Conservation (phyloP, 495 filamentous ascomycete genomes). For the Penicillium turbatum region DNA sequence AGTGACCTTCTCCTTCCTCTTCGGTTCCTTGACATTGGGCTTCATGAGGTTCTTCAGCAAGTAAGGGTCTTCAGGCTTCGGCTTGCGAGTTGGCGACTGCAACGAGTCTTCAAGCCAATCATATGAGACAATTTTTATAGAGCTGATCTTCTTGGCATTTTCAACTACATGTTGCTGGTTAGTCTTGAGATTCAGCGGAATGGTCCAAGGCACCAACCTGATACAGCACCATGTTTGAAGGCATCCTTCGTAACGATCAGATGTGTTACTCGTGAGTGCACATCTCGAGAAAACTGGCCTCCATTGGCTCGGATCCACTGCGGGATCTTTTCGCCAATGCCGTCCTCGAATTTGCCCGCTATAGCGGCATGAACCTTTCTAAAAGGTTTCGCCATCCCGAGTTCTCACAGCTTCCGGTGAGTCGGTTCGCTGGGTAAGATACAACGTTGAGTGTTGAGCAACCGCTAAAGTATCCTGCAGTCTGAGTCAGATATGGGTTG, state of each 20-base stretch:
- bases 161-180: conserved; percentile 30
- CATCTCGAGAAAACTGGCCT: conserved; percentile 38
- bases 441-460: not conserved
- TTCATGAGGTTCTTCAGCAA: conserved; percentile 37
- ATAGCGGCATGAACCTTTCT: conserved; percentile 22
- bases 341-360: conserved; percentile 41
- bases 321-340: conserved; percentile 38
- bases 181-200: not conserved
- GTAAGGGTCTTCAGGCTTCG: conserved; percentile 43
- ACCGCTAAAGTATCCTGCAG: not conserved
- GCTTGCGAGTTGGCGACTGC: conserved; percentile 20
- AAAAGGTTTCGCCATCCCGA: conserved; percentile 34
- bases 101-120: conserved; percentile 62
- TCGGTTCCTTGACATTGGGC: conserved; percentile 17
- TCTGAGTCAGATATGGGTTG: not conserved
- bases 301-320: conserved; percentile 54
- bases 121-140: conserved; percentile 51
- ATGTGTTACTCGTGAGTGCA: conserved; percentile 52
- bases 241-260: conserved; percentile 52
- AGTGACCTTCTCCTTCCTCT: conserved; percentile 19
- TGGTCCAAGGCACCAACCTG: conserved; percentile 34
- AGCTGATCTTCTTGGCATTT: conserved; percentile 33
- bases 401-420: not conserved
- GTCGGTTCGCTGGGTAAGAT: not conserved
- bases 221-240: conserved; percentile 39